A percentile compares a stretch with the other conserved stretches of the same genome.
These are phyloP conservation scores for Iberis pinnata DNA, from an alignment of 345 rosid species.

Conservation along the genomic window DNA sequence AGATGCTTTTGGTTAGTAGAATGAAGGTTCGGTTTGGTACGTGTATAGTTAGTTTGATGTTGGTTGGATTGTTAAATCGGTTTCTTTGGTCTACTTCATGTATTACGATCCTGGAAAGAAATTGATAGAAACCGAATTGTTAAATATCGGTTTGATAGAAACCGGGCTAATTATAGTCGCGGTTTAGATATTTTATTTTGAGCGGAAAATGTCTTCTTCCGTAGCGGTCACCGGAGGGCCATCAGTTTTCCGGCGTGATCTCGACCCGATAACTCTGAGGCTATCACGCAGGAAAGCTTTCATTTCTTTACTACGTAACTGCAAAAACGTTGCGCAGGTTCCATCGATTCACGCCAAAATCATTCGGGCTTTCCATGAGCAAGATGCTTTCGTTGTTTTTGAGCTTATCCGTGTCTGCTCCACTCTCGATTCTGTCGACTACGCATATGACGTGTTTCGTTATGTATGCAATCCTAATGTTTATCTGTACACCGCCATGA, in stretches of 20 bases:
- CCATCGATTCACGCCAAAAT: slow-evolving; percentile 32
- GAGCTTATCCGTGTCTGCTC: slow-evolving; percentile 52
- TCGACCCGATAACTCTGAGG: slow-evolving; percentile 9
- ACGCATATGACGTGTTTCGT: slow-evolving; percentile 43
- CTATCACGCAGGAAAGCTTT: slow-evolving; percentile 16
- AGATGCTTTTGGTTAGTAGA: too few relatives aligned
- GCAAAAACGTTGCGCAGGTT: slow-evolving; percentile 13
- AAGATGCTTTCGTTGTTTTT: slow-evolving; percentile 49
- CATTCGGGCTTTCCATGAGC: slow-evolving; percentile 37
- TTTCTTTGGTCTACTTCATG: too few relatives aligned
- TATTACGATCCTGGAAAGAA: too few relatives aligned
- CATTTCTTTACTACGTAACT: slow-evolving; percentile 16
- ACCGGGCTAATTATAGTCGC: neutral
- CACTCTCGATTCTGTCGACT: slow-evolving; percentile 33
- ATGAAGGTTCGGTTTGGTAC: too few relatives aligned
- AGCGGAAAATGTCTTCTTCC: slow-evolving; percentile 26
- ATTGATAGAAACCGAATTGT: neutral
- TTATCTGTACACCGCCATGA: slow-evolving; percentile 53
- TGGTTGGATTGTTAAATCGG: too few relatives aligned
- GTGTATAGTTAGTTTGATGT: too few relatives aligned
- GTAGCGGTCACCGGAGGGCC: slow-evolving; percentile 13
- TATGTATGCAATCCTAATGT: slow-evolving; percentile 40
- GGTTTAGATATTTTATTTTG: slow-evolving; percentile 5
- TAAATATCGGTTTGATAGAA: neutral
- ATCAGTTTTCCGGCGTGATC: slow-evolving; percentile 20